Conservation (phyloP, 345 rosid genomes). For the Sonneratia alba region DNA sequence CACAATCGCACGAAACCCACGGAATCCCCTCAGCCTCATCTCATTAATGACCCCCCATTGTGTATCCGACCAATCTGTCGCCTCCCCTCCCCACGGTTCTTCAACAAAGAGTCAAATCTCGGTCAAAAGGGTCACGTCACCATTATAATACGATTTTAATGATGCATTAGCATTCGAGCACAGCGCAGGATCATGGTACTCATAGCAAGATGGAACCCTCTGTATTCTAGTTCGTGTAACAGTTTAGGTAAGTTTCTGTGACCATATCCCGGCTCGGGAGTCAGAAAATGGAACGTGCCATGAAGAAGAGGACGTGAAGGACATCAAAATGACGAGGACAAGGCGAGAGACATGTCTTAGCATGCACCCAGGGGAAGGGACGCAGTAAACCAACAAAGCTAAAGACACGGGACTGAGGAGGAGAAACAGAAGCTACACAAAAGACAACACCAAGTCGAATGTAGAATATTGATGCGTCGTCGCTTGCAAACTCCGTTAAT, state of each 20-base stretch:
- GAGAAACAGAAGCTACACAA: no score
- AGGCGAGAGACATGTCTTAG: background rate
- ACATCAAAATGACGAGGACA: background rate
- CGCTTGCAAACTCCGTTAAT: no score
- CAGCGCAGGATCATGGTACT: no score
- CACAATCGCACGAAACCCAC: conserved; percentile 17
- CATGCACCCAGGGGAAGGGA: background rate
- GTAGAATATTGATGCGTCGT: no score
- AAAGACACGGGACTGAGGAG: background rate
- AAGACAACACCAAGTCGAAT: no score
- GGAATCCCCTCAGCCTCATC: conserved; percentile 10
- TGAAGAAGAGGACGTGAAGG: background rate
- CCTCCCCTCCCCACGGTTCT: background rate
- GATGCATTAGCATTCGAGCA: no score
- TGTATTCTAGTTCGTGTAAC: no score
- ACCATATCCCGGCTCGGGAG: background rate
- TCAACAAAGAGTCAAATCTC: background rate
- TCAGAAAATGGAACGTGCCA: background rate
- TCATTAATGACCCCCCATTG: background rate
- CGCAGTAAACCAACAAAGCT: background rate
- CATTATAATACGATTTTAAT: no score
- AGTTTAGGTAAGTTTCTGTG: background rate
- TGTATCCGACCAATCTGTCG: background rate
- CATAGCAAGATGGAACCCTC: no score
- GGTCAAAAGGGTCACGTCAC: background rate